Percentiles rank a stretch among this genome's conserved stretches.
Evolutionary conservation across 306 rosid species (phyloP).

Genomic region (Gynostemma pentaphyllum): DNA sequence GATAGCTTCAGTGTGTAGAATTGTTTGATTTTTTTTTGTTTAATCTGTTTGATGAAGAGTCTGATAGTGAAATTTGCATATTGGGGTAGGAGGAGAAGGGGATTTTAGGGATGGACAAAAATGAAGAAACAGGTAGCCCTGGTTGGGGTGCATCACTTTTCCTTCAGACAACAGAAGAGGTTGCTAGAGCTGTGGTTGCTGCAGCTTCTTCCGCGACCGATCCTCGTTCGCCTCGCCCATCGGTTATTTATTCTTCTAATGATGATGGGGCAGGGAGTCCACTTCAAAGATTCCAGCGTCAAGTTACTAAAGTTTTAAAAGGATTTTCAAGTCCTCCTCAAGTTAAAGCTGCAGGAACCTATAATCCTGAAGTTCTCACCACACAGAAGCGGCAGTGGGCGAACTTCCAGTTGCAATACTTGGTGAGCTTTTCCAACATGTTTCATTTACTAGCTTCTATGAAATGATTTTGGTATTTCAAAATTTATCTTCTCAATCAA

Average conservation of each 20-base stretch:
- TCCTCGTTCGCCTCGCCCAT: slow-evolving; percentile 59
- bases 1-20: background rate
- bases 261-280: slow-evolving; percentile 56
- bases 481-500: background rate
- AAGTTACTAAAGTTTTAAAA: slow-evolving; percentile 52
- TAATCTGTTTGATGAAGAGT: background rate
- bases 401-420: slow-evolving; percentile 61
- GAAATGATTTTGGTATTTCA: background rate
- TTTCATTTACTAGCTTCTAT: background rate
- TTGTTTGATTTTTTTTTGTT: background rate
- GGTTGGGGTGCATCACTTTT: slow-evolving; percentile 74
- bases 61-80: background rate
- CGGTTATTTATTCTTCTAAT: slow-evolving; percentile 60
- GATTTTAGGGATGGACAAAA: slow-evolving; percentile 27
- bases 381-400: slow-evolving; percentile 95
- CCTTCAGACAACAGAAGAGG: slow-evolving; percentile 73
- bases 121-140: slow-evolving; percentile 60
- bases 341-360: slow-evolving; percentile 33
- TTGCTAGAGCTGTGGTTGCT: slow-evolving; percentile 58
- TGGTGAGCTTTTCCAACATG: slow-evolving; percentile 25
- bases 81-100: slow-evolving; percentile 25
- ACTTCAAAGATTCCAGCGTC: slow-evolving; percentile 62
- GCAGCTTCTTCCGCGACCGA: slow-evolving; percentile 57
- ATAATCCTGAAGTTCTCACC: slow-evolving; percentile 84
- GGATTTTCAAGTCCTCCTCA: slow-evolving; percentile 67